Conservation (phyloP, 306 rosid species). For the Vicia villosa region DNA sequence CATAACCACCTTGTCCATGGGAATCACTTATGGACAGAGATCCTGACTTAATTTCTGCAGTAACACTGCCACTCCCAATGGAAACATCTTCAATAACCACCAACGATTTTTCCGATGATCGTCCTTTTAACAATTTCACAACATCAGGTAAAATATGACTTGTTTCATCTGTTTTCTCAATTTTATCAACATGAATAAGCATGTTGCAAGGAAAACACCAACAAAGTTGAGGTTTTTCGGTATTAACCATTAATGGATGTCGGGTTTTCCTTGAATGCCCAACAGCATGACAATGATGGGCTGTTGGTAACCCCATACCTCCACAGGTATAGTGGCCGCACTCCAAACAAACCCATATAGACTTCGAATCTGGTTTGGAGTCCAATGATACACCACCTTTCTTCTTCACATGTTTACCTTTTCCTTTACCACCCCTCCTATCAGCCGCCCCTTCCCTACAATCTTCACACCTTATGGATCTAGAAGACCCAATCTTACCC, state of each 20-base stretch:
- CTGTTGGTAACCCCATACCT: constrained; percentile 80
- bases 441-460: constrained; percentile 68
- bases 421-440: constrained; percentile 66
- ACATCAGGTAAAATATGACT: constrained; percentile 54
- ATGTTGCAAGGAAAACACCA: constrained; percentile 87
- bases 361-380: constrained; percentile 59
- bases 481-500: constrained; percentile 54
- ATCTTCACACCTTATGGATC: constrained; percentile 61
- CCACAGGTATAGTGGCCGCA: constrained; percentile 86
- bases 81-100: constrained; percentile 52
- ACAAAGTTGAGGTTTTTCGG: constrained; percentile 68
- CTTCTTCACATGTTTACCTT: constrained; percentile 74
- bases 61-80: constrained; percentile 52
- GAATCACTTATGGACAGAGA: constrained; percentile 39
- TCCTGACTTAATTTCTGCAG: constrained; percentile 55
- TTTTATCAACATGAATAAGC: constrained; percentile 60
- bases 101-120: constrained; percentile 39
- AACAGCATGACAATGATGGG: constrained; percentile 59
- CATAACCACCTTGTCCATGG: constrained; percentile 57
- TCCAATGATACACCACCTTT: constrained; percentile 60
- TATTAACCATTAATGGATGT: constrained; percentile 72
- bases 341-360: constrained; percentile 89
- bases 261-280: constrained; percentile 67
- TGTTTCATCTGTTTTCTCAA: constrained; percentile 59
- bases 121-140: constrained; percentile 66